Base-by-base conservation (phyloP, 441 rosid species). In the Brassica balearica region DNA sequence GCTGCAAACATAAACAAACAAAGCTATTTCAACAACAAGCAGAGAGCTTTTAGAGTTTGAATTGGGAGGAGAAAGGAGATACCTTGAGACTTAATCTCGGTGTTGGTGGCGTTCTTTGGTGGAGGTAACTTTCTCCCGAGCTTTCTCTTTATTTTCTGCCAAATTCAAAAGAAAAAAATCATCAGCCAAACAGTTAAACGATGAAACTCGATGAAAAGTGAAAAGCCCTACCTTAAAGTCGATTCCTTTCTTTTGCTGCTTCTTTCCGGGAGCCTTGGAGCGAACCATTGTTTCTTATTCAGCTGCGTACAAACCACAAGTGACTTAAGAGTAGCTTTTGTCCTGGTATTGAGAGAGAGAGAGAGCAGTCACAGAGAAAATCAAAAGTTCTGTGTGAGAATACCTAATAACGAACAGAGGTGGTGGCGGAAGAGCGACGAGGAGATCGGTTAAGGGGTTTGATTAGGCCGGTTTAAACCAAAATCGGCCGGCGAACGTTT, bases 91-190 rank as follows among this genome's bases (percentile, higher is more conserved):
- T 88, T 92, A 80, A 92, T 87, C 84, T 94, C 93, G 15, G 97
- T 94, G 86, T 90, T 86, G 2, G 98, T 96, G 1, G 94, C 88
- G 83, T 94, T 94, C 84, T 88, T 90, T 12, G 96, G 89, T 8
- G 97, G 98, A n/a, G 97, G 97, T 87, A 96, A 83, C 70, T 89
- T 96, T 77, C 92, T 84, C 14, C 98, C 97, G 0, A 96, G 87
- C 88, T 96, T 92, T 55, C 99, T 84, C 85, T 92, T 94, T 46
- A 96, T 90, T 96, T 96, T 96, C 97, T 93, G 84, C 77, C 70
- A 43, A 68, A 20, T 25, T 17, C 8, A 43, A n/a, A 1, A 5
- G 19, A 5, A n/a, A 38, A 59, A 56, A 55, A 2, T 3, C 12
- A 55, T 27, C 27, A 19, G 9, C 60, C 20, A 55, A 64, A 73